Evolutionary conservation across 2,329 filamentous ascomycete species (phyloP), one percentile per base, ranked within the genome.

Genomic region (Macrophomina pseudophaseolina): DNA sequence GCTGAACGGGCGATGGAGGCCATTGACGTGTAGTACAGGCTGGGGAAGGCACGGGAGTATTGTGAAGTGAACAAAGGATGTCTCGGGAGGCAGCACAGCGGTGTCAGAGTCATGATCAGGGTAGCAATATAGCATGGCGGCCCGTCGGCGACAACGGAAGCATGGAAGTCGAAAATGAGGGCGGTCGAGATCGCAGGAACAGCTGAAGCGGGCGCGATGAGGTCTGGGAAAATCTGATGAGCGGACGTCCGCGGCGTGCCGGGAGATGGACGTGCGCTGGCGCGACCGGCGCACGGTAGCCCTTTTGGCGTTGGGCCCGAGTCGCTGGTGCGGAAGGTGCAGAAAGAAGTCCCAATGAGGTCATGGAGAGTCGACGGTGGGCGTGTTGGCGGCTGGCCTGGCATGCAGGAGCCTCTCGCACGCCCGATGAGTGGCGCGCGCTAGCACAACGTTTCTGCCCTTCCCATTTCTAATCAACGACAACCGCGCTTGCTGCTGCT

Each of bases 261-360:
- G 56, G 54, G 40, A 46, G 56, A 11, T 18, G 56, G 40, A 48
- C 56, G 56, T 60, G 56, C 56, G 58, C 58, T 49, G 58, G 38
- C 58, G 58, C 58, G 58, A 49, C 58, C 18, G 58, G 40, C 58
- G 58, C 58, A 49, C 44, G 58, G 44, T 30, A 23, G 56, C 54
- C 54, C 54, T 30, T 48, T 32, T 60, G 56, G 56, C 56, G 40
- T 38, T 54, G 42, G 56, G 56, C 40, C 54, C 28, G 42, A 48
- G 9, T 60, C 51, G 12, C 51, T 35, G 49, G 42, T 32, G 42
- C 40, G 32, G 40, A 33, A 42, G 28, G 40, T n/a, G 56, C 35
- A 23, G 54, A 42, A 14, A 7, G 16, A 42, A 30, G 4, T 30
- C 11, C 23, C 32, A 32, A 62, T 62, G 58, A 62, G 28, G 44